Conservation (phyloP, 306 rosid genomes). For the Acacia confusa region DNA sequence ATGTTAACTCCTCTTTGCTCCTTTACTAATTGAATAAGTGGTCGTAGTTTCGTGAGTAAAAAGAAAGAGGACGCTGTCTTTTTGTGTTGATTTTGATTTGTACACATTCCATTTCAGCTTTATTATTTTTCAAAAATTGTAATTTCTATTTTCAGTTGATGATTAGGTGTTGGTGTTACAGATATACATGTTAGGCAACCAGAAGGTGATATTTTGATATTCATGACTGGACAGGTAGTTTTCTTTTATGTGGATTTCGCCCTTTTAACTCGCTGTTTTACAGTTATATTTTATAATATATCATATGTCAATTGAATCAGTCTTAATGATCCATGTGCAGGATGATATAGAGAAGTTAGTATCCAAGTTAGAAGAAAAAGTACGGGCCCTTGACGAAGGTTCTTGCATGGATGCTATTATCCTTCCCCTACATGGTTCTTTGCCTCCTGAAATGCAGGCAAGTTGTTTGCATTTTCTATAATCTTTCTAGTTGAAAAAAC, state of each 20-base stretch:
- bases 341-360: conserved; percentile 97
- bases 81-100: neutral
- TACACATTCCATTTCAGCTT: neutral
- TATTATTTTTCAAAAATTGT: neutral
- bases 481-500: conserved; percentile 27
- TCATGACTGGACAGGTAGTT: conserved; percentile 95
- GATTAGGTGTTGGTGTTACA: neutral
- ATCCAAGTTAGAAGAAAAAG: conserved; percentile 78
- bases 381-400: conserved; percentile 80
- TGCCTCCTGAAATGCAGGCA: conserved; percentile 98
- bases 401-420: conserved; percentile 93
- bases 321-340: conserved; percentile 40
- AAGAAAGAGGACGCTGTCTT: neutral
- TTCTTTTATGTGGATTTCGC: conserved; percentile 28
- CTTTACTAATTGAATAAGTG: neutral
- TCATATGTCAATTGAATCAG: conserved; percentile 17
- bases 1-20: neutral
- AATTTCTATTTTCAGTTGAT: neutral
- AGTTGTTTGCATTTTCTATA: conserved; percentile 34
- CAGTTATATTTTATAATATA: conserved; percentile 17
- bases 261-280: neutral
- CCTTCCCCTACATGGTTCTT: conserved; percentile 94
- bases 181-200: conserved; percentile 79
- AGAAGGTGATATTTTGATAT: conserved; percentile 88
- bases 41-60: neutral